These are phyloP conservation scores for Penicillium sp. DNA, from an alignment of 2,329 filamentous ascomycete genomes.

Conservation along the genomic window DNA sequence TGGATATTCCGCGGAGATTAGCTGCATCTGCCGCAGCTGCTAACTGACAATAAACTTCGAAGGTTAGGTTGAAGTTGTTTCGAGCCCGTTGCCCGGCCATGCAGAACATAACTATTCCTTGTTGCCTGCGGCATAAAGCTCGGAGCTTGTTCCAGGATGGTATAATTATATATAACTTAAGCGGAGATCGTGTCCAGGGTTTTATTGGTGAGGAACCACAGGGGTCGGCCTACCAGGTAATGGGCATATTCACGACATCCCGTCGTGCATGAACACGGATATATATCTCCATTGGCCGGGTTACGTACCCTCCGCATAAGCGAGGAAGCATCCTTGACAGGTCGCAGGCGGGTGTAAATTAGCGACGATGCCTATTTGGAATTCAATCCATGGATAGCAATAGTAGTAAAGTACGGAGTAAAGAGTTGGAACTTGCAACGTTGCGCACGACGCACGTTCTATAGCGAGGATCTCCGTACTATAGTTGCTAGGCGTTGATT, in stretches of 20 bases:
- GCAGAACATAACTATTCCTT: conserved; percentile 1
- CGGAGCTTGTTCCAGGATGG: not conserved
- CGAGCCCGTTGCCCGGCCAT: not conserved
- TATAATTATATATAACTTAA: conserved; percentile 1
- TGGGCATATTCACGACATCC: not conserved
- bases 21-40: not conserved
- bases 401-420: not conserved
- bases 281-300: not conserved
- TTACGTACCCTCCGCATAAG: conserved; percentile 9
- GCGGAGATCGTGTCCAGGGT: not conserved
- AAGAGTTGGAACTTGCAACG: not conserved
- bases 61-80: not conserved
- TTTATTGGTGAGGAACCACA: not conserved
- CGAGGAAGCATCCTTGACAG: not conserved
- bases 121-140: conserved; percentile 4
- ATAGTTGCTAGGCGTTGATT: not conserved
- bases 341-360: not conserved
- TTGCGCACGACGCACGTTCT: not conserved
- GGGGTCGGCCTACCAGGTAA: not conserved
- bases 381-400: not conserved
- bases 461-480: conserved; percentile 5
- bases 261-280: not conserved
- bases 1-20: not conserved
- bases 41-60: not conserved
- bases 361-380: conserved; percentile 6